Percentiles rank a stretch among this genome's conserved stretches.
Conservation (phyloP, 331 rosid genomes). For the Rhamnella rubrinervis region DNA sequence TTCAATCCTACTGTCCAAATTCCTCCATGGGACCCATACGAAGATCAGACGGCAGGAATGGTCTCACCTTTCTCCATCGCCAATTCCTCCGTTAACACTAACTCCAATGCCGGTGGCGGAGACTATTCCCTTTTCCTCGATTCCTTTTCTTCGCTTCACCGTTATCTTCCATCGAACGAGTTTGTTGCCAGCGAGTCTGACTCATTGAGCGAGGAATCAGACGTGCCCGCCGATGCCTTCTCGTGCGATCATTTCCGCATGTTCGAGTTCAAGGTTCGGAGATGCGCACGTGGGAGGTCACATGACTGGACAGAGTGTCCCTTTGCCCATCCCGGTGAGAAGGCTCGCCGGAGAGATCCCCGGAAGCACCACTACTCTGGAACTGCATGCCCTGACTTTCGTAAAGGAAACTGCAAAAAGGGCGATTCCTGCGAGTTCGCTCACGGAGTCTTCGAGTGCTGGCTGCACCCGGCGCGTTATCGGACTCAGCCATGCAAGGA, state of each 20-base stretch:
- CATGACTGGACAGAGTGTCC: constrained; percentile 98
- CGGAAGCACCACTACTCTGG: constrained; percentile 64
- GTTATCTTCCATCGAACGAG: constrained; percentile 43
- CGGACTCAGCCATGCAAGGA: constrained; percentile 89
- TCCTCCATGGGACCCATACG: constrained; percentile 43
- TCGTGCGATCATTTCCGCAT: constrained; percentile 76
- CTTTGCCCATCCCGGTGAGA: constrained; percentile 82
- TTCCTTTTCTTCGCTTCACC: constrained; percentile 33
- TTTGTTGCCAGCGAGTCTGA: constrained; percentile 22
- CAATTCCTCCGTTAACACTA: constrained; percentile 11
- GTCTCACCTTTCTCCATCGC: constrained; percentile 22
- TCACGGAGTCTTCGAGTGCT: constrained; percentile 91
- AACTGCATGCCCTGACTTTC: constrained; percentile 66
- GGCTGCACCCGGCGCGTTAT: constrained; percentile 91
- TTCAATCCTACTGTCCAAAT: constrained; percentile 36
- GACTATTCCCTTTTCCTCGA: constrained; percentile 33
- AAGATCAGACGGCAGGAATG: constrained; percentile 15
- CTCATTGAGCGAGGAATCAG: constrained; percentile 29
- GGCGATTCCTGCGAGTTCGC: constrained; percentile 81
- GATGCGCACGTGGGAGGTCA: constrained; percentile 72
- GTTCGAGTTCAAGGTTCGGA: constrained; percentile 73
- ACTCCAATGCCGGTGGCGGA: constrained; percentile 27
- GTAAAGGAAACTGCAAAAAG: constrained; percentile 58
- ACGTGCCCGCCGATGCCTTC: constrained; percentile 37
- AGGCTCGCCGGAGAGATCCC: constrained; percentile 93